These are phyloP conservation scores for Monosporozyma siamensis DNA, from an alignment of 805 yeast genomes.

Conservation along the genomic window DNA sequence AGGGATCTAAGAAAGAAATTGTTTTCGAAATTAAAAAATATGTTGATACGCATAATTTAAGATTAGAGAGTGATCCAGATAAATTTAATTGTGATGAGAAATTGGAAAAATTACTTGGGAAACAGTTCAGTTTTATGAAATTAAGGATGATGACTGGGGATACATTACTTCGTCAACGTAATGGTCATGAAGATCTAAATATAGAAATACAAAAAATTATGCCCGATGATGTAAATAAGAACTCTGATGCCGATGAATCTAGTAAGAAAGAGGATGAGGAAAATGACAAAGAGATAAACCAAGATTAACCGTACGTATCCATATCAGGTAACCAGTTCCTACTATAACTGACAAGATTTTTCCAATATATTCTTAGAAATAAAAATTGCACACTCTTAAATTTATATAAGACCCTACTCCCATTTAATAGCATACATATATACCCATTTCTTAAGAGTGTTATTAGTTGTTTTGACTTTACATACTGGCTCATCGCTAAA, in stretches of 20 bases:
- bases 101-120: not conserved
- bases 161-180: not conserved
- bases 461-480: no score
- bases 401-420: no score
- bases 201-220: not conserved
- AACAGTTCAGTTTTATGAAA: not conserved
- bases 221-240: not conserved
- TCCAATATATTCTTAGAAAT: no score
- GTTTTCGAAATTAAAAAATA: not conserved
- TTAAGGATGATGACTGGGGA: not conserved
- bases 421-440: no score
- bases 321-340: no score
- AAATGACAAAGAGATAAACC: not conserved
- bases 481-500: no score
- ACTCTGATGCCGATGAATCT: not conserved
- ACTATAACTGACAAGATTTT: no score
- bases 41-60: not conserved
- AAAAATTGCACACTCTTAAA: no score
- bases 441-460: no score
- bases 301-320: no score
- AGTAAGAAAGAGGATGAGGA: not conserved
- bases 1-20: not conserved
- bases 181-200: not conserved
- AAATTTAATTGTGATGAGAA: slow-evolving; percentile 1
- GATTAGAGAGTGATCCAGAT: not conserved